Conservation (phyloP, 495 filamentous ascomycete genomes). For the Pseudomonodictys pantanalensis region DNA sequence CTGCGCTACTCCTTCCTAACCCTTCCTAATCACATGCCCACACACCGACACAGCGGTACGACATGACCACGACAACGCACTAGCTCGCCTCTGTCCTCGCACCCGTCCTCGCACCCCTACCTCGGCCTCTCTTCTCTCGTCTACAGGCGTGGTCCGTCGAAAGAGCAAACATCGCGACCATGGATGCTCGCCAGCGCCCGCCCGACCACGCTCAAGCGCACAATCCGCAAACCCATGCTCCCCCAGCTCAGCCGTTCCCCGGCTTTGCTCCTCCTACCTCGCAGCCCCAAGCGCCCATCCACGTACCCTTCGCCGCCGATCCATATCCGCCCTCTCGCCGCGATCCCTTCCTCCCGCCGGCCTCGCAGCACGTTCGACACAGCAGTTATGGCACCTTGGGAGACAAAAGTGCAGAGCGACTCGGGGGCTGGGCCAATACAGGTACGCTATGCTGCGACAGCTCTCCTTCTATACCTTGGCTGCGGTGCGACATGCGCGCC, state of each 20-base stretch:
- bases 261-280: conserved; percentile 30
- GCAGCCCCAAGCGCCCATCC: conserved; percentile 39
- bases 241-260: conserved; percentile 18
- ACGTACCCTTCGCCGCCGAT: conserved; percentile 40
- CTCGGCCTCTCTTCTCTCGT: background rate
- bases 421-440: conserved; percentile 30
- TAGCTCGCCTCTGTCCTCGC: too few species aligned
- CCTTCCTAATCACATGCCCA: too few species aligned
- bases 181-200: conserved; percentile 39
- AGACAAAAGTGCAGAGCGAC: conserved; percentile 18
- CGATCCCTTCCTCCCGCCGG: conserved; percentile 40
- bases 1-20: too few species aligned
- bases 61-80: too few species aligned
- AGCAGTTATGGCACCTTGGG: conserved; percentile 35
- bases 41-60: too few species aligned
- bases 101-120: background rate
- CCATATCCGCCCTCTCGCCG: conserved; percentile 38
- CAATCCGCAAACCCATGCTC: conserved; percentile 37
- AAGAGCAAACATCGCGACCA: conserved; percentile 19
- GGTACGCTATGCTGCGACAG: conserved; percentile 26
- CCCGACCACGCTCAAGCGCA: conserved; percentile 37
- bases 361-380: conserved; percentile 30
- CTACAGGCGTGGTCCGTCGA: background rate
- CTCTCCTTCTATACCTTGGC: conserved; percentile 6
- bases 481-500: conserved; percentile 7